Evolutionary conservation across 108 stramenopile genomes (phyloP).

Genomic region (Pelagomonas calceolata): DNA sequence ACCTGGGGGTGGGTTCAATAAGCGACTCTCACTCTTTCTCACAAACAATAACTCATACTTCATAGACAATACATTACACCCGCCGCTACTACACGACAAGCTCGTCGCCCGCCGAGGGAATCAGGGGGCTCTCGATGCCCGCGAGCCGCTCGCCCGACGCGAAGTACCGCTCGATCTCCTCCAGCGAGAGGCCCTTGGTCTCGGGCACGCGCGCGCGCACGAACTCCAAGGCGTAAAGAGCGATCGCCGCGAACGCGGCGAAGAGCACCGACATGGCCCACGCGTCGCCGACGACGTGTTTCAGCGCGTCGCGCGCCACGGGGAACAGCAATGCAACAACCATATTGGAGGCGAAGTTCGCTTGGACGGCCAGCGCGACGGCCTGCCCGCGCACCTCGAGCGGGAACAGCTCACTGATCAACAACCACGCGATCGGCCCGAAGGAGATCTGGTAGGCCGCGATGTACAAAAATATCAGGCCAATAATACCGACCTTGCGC

Average conservation of each 20-base stretch:
- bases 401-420: constrained; percentile 20
- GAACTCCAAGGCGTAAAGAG: constrained; percentile 2
- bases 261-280: neutral
- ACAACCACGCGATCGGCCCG: constrained; percentile 21
- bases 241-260: constrained; percentile 4
- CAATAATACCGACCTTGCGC: constrained; percentile 6
- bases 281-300: constrained; percentile 9
- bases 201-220: constrained; percentile 14
- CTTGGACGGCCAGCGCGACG: constrained; percentile 16
- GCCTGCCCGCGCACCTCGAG: constrained; percentile 22
- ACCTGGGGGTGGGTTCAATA: no score
- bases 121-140: no score
- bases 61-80: no score
- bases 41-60: no score
- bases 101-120: no score
- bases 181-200: constrained; percentile 35
- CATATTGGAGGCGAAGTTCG: constrained; percentile 31
- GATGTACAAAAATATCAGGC: constrained; percentile 20
- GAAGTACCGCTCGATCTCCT: constrained; percentile 35
- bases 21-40: no score
- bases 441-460: constrained; percentile 23
- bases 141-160: neutral
- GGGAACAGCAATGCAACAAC: constrained; percentile 15
- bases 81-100: no score
- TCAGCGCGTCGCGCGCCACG: constrained; percentile 3